A percentile compares a stretch with the other conserved stretches of the same genome.
Conservation (phyloP, 139 green algal genomes). For the Picochlorum sp. region DNA sequence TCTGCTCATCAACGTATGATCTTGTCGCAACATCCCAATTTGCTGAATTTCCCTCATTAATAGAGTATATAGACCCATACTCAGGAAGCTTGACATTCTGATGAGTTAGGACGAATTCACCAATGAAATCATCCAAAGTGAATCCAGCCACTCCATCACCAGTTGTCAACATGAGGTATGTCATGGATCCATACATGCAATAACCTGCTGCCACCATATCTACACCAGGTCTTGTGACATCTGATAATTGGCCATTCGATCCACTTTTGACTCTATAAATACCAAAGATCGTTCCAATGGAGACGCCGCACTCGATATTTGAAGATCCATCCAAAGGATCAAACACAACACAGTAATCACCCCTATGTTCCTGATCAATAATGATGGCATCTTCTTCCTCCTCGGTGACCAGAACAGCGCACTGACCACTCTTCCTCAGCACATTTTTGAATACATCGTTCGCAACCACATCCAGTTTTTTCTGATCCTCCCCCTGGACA, state of each 20-base stretch:
- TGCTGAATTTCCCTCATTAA: constrained; percentile 57
- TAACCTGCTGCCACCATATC: constrained; percentile 58
- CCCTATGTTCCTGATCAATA: constrained; percentile 22
- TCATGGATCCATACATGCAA: constrained; percentile 60
- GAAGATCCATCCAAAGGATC: constrained; percentile 59
- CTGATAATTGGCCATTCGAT: constrained; percentile 15
- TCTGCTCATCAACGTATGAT: constrained; percentile 52
- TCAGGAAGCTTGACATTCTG: constrained; percentile 34
- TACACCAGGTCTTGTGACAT: constrained; percentile 34
- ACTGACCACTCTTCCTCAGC: constrained; percentile 37
- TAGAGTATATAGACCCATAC: constrained; percentile 49
- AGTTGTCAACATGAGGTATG: constrained; percentile 48
- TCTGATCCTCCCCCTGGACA: constrained; percentile 60
- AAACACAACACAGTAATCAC: constrained; percentile 54
- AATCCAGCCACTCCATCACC: constrained; percentile 44
- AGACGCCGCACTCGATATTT: constrained; percentile 62
- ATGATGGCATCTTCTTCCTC: constrained; percentile 53
- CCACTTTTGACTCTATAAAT: constrained; percentile 38
- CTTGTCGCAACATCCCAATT: constrained; percentile 44
- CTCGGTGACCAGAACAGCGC: constrained; percentile 46
- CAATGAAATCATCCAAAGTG: constrained; percentile 51
- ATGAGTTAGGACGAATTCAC: constrained; percentile 54
- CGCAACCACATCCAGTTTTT: constrained; percentile 62
- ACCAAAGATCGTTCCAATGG: constrained; percentile 51
- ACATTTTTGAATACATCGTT: constrained; percentile 67